These are phyloP conservation scores for Rhododendron mucronatum DNA, from an alignment of 148 eudicot genomes.

Conservation along the genomic window DNA sequence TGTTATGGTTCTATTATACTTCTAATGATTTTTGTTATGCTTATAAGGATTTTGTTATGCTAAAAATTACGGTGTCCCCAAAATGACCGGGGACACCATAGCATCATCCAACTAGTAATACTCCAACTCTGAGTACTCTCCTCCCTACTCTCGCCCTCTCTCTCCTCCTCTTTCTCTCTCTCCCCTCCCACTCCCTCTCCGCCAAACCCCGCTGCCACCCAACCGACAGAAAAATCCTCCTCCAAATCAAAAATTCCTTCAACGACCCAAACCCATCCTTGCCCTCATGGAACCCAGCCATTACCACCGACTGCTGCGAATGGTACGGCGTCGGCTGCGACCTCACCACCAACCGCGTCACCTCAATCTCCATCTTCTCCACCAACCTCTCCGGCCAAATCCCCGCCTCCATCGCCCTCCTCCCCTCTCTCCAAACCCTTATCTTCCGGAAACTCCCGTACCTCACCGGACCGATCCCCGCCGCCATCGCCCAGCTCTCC, in stretches of 20 bases:
- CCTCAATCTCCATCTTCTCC: conserved; percentile 22
- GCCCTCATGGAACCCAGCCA: conserved; percentile 32
- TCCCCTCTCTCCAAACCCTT: conserved; percentile 33
- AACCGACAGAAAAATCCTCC: conserved; percentile 34
- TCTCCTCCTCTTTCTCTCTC: conserved; percentile 7
- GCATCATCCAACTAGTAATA: too few species aligned
- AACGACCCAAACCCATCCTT: conserved; percentile 17
- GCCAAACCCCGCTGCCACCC: conserved; percentile 32
- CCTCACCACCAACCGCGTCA: conserved; percentile 29
- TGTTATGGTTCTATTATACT: too few species aligned
- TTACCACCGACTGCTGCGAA: conserved; percentile 30
- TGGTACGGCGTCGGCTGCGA: conserved; percentile 37
- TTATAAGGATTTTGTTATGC: too few species aligned
- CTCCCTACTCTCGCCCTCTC: conserved; percentile 8
- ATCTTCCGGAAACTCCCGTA: conserved; percentile 24
- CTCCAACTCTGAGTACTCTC: not conserved
- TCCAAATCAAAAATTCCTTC: conserved; percentile 30
- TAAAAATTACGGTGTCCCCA: too few species aligned
- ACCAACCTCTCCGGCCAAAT: conserved; percentile 29
- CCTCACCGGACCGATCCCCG: conserved; percentile 43
- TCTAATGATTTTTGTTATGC: too few species aligned
- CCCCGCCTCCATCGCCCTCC: conserved; percentile 31
- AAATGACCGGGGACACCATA: too few species aligned
- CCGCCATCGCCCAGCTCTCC: conserved; percentile 27
- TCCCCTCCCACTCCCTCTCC: not conserved